Percentiles rank a stretch among this genome's conserved stretches.
Conservation (phyloP, 257 asterid genomes). For the Linderniella brevidens region DNA sequence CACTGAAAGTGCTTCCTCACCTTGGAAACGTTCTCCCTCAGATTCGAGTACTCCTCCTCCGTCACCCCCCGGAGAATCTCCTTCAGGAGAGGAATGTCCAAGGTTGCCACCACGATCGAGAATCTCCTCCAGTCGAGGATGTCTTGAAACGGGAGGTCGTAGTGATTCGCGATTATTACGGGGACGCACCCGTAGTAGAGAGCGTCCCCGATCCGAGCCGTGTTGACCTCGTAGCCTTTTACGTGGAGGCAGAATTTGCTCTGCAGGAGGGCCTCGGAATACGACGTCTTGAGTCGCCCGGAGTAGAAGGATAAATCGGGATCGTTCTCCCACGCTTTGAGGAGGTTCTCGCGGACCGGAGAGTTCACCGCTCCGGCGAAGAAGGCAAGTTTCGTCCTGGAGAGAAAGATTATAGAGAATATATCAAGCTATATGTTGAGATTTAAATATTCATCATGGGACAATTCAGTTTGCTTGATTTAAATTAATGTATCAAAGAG, state of each 20-base stretch:
- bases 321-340: conserved; percentile 62
- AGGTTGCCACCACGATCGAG: conserved; percentile 52
- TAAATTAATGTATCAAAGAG: too few relatives aligned
- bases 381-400: conserved; percentile 60
- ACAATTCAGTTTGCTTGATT: too few relatives aligned
- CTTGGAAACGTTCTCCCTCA: conserved; percentile 36
- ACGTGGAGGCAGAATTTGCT: conserved; percentile 90
- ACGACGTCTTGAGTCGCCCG: conserved; percentile 37
- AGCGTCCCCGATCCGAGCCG: conserved; percentile 85
- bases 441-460: background rate
- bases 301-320: conserved; percentile 42
- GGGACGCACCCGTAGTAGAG: conserved; percentile 75
- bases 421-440: too few relatives aligned
- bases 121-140: conserved; percentile 60
- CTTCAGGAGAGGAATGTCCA: conserved; percentile 67
- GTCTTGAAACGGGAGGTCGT: conserved; percentile 82
- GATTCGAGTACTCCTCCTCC: conserved; percentile 20
- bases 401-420: conserved; percentile 3
- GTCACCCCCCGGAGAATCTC: conserved; percentile 31
- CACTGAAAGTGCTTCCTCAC: conserved; percentile 72
- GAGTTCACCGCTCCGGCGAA: conserved; percentile 76
- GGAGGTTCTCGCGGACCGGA: conserved; percentile 71
- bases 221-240: conserved; percentile 85
- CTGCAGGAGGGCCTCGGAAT: conserved; percentile 37
- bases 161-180: conserved; percentile 72